These are phyloP conservation scores for Neurospora discreta DNA, from an alignment of 495 filamentous ascomycete genomes.

Conservation along the genomic window DNA sequence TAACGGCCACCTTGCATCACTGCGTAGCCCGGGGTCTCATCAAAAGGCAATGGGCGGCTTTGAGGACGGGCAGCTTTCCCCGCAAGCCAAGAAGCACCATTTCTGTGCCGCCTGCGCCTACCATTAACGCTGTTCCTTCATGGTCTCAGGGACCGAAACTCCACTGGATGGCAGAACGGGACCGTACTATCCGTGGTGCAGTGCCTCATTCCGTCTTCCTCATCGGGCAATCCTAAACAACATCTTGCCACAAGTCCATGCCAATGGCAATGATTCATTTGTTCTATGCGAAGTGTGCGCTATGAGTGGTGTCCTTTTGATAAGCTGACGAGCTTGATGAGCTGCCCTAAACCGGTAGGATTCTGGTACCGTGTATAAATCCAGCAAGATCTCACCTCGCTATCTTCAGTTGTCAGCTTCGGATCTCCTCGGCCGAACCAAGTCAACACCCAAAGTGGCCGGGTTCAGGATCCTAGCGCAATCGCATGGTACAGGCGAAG, in stretches of 20 bases:
- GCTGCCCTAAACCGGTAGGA: neutral
- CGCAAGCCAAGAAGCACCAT: neutral
- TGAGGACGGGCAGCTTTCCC: neutral
- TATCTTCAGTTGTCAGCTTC: neutral
- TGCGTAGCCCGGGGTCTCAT: neutral
- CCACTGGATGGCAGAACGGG: neutral
- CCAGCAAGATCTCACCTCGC: neutral
- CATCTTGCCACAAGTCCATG: neutral
- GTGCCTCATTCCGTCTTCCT: neutral
- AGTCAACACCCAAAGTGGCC: neutral
- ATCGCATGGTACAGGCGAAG: neutral
- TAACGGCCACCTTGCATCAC: neutral
- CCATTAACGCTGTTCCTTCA: neutral
- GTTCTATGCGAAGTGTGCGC: neutral
- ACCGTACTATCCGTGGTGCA: neutral
- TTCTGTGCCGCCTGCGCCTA: neutral
- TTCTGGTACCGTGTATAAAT: neutral
- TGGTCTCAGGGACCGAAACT: neutral
- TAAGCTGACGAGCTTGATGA: neutral
- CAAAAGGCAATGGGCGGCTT: neutral
- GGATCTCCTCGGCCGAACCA: neutral
- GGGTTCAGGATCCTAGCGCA: neutral
- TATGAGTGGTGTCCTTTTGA: neutral
- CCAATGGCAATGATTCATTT: neutral
- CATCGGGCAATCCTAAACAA: neutral